Evolutionary conservation across 306 rosid genomes (phyloP).

Genomic region (Arachis hypogaea): DNA sequence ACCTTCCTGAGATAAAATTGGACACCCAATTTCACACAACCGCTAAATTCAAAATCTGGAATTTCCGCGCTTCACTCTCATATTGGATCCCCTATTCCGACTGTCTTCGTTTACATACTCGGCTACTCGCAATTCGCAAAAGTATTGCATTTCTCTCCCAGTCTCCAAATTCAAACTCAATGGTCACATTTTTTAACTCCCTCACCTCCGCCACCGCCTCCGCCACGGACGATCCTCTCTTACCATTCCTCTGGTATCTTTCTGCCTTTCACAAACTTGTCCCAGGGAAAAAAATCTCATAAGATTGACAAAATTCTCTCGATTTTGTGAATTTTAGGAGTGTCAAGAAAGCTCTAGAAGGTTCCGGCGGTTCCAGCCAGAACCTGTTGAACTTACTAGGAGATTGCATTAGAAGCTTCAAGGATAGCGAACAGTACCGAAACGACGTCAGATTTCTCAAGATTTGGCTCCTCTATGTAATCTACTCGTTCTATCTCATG

Average conservation of each 20-base stretch:
- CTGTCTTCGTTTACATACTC: not conserved
- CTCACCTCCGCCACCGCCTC: slow-evolving; percentile 2
- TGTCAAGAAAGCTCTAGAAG: slow-evolving; percentile 56
- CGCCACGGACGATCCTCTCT: slow-evolving; percentile 56
- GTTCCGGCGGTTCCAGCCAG: slow-evolving; percentile 36
- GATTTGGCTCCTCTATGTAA: slow-evolving; percentile 82
- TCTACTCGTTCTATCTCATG: not conserved
- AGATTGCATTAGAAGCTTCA: slow-evolving; percentile 63
- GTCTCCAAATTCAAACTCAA: not conserved
- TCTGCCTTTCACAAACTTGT: not conserved
- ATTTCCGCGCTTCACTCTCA: slow-evolving; percentile 36
- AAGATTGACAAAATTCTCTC: not conserved
- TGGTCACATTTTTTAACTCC: slow-evolving; percentile 26
- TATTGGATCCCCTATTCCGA: not conserved
- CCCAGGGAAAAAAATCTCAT: not conserved
- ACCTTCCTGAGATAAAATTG: no score
- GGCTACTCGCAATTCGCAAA: no score
- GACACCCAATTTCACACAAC: not conserved
- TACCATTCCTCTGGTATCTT: slow-evolving; percentile 64
- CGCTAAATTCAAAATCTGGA: slow-evolving; percentile 25
- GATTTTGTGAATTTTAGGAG: slow-evolving; percentile 48
- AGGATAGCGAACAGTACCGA: slow-evolving; percentile 54
- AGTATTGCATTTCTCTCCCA: not conserved
- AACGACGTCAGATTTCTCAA: slow-evolving; percentile 77
- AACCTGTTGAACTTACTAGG: slow-evolving; percentile 49